Conservation (phyloP, 192 early-diverging fungal genomes). For the Spizellomyces punctatus region DNA sequence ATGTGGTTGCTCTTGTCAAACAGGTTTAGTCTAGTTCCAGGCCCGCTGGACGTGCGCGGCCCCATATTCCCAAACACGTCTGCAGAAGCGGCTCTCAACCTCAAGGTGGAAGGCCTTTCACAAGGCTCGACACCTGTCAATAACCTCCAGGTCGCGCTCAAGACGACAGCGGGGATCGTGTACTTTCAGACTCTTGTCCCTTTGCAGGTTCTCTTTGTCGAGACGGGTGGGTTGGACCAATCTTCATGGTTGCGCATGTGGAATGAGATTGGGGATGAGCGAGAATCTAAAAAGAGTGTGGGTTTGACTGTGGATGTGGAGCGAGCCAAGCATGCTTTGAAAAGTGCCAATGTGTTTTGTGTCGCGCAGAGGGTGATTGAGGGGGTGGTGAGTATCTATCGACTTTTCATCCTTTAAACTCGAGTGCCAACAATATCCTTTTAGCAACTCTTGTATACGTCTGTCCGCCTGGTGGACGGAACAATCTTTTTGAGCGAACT, state of each 20-base stretch:
- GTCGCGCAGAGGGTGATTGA: conserved; percentile 64
- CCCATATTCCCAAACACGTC: conserved; percentile 48
- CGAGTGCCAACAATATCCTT: not conserved
- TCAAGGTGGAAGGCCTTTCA: conserved; percentile 54
- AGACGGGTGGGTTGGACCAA: conserved; percentile 1
- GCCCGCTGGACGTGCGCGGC: conserved; percentile 44
- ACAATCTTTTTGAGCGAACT: conserved; percentile 66
- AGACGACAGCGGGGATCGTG: conserved; percentile 64
- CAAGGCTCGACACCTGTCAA: conserved; percentile 54
- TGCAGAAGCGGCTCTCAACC: conserved; percentile 49
- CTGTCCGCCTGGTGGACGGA: conserved; percentile 57
- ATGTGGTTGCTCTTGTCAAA: not conserved
- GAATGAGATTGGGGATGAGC: conserved; percentile 11
- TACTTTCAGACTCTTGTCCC: conserved; percentile 73
- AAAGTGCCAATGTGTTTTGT: conserved; percentile 60
- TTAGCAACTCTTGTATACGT: conserved; percentile 57
- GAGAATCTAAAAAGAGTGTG: not conserved
- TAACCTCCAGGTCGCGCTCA: conserved; percentile 60
- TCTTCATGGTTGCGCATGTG: conserved; percentile 22
- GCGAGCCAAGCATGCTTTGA: conserved; percentile 16
- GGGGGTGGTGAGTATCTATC: conserved; percentile 44
- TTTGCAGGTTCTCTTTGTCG: conserved; percentile 48
- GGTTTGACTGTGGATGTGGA: not conserved
- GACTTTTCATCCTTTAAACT: not conserved
- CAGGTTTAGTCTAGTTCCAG: conserved; percentile 63